phyloP scores from a whole-genome alignment of 1,139 yeast genomes.

The Taiozyma sp. region DNA sequence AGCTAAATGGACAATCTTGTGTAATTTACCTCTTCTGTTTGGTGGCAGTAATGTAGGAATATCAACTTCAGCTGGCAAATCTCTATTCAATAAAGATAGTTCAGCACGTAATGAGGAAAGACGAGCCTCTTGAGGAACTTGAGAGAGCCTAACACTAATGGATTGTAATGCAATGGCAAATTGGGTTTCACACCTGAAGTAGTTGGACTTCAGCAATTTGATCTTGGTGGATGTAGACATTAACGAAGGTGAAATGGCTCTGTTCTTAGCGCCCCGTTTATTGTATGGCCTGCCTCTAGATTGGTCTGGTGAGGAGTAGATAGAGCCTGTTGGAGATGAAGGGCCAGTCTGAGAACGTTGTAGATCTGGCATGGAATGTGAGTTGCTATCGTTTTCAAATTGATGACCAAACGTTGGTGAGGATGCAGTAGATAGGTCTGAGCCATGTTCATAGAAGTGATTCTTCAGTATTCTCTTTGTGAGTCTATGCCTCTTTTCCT shows the following conservation, averaged over 20 bases:
- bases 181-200: slow-evolving; percentile 84
- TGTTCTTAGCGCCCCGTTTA: slow-evolving; percentile 23
- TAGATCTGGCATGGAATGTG: slow-evolving; percentile 34
- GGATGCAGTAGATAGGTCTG: slow-evolving; percentile 24
- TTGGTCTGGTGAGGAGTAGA: slow-evolving; percentile 14
- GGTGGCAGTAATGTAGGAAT: slow-evolving; percentile 83
- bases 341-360: slow-evolving; percentile 22
- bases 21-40: slow-evolving; percentile 50
- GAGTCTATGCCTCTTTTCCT: slow-evolving; percentile 18
- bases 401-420: slow-evolving; percentile 21
- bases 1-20: slow-evolving; percentile 74
- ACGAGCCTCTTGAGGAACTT: slow-evolving; percentile 91
- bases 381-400: slow-evolving; percentile 18
- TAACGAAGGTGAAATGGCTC: slow-evolving; percentile 28
- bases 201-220: slow-evolving; percentile 65
- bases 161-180: slow-evolving; percentile 88
- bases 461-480: slow-evolving; percentile 16
- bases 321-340: slow-evolving; percentile 22
- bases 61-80: slow-evolving; percentile 89
- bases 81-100: slow-evolving; percentile 74
- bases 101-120: slow-evolving; percentile 86
- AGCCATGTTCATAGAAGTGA: slow-evolving; percentile 19
- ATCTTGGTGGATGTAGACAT: slow-evolving; percentile 45
- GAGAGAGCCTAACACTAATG: slow-evolving; percentile 75
- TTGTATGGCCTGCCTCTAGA: slow-evolving; percentile 16